Percentiles rank a stretch among this genome's conserved stretches.
These are phyloP conservation scores for Allomyces arbusculus DNA, from an alignment of 192 early-diverging fungal species.

Conservation along the genomic window DNA sequence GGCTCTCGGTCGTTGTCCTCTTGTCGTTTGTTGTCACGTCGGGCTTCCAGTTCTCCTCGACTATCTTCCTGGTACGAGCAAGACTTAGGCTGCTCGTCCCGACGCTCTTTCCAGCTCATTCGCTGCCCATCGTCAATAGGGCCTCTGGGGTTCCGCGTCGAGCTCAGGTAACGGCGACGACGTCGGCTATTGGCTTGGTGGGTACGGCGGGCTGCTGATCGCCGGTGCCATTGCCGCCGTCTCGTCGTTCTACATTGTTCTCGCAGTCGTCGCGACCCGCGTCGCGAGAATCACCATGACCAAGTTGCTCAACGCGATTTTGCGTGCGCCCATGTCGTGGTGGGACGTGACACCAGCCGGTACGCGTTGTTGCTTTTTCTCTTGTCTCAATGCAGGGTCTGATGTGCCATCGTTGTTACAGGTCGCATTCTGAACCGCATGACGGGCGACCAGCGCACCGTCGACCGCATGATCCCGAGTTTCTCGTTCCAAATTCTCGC, in stretches of 20 bases:
- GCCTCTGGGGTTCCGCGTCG: too few species aligned
- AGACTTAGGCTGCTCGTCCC: too few species aligned
- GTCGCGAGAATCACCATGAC: not conserved
- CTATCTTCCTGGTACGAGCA: too few species aligned
- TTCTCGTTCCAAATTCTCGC: not conserved
- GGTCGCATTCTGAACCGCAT: not conserved
- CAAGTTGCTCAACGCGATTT: constrained; percentile 22
- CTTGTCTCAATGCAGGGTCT: too few species aligned
- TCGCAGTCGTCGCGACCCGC: not conserved
- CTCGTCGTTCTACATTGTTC: not conserved
- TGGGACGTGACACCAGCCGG: not conserved
- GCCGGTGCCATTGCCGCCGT: not conserved
- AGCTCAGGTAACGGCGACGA: not conserved
- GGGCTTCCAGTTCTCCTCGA: too few species aligned
- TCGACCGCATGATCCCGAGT: not conserved
- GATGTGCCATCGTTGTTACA: not conserved
- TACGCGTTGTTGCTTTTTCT: not conserved
- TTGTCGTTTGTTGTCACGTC: too few species aligned
- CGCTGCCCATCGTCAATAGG: too few species aligned
- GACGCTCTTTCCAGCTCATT: too few species aligned
- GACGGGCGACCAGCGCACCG: not conserved
- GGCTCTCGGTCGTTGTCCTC: too few species aligned
- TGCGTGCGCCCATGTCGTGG: constrained; percentile 20
- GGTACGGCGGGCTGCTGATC: not conserved
- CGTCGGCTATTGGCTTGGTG: not conserved